phyloP scores from a whole-genome alignment of 768 basidiomycete genomes.

The Agaricus blazei region DNA sequence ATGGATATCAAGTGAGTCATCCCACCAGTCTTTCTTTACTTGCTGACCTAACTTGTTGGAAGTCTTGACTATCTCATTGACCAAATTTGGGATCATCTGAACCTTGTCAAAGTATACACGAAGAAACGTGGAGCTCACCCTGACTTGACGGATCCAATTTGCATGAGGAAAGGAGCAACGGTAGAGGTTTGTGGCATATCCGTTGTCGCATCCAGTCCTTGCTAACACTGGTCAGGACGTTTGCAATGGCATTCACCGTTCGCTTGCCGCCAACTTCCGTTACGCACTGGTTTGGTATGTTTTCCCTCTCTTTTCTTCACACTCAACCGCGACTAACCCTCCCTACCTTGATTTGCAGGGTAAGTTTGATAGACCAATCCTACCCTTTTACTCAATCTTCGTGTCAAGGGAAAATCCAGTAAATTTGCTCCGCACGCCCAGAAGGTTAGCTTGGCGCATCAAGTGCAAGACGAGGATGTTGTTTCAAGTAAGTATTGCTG shows the following conservation, averaged over 20 bases:
- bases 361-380: background rate
- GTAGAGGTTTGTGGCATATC: constrained; percentile 58
- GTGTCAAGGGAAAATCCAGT: constrained; percentile 78
- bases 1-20: constrained; percentile 76
- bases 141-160: constrained; percentile 87
- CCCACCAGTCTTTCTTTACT: background rate
- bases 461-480: constrained; percentile 84
- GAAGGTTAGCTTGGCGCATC: constrained; percentile 83
- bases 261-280: constrained; percentile 85
- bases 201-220: background rate
- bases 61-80: constrained; percentile 74
- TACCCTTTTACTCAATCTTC: background rate
- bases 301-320: background rate
- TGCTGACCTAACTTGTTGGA: constrained; percentile 8
- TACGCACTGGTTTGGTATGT: constrained; percentile 87
- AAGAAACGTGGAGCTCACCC: constrained; percentile 96
- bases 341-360: constrained; percentile 1
- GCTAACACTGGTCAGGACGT: constrained; percentile 50
- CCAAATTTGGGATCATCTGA: constrained; percentile 75
- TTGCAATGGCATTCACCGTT: constrained; percentile 90
- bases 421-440: constrained; percentile 93
- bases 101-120: constrained; percentile 88
- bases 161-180: constrained; percentile 85
- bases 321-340: background rate
- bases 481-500: constrained; percentile 66